Evolutionary conservation across 768 basidiomycete species (phyloP).

Genomic region (Strobilomyces dryophilus): DNA sequence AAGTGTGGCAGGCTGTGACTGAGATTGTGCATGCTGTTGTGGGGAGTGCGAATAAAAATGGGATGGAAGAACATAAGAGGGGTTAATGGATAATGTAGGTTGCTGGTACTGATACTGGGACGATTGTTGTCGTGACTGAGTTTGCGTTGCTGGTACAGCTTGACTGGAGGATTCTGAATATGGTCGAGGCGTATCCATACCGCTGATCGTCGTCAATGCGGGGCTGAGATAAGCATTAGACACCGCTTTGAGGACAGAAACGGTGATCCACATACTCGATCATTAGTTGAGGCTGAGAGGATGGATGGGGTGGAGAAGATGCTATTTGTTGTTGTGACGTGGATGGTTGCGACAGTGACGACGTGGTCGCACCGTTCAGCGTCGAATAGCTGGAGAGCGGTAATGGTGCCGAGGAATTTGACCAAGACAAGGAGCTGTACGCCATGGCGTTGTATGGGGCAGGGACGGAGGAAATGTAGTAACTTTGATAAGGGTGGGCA

Average conservation of each 20-base stretch:
- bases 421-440: slow-evolving; percentile 51
- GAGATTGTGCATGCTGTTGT: slow-evolving; percentile 27
- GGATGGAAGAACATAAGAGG: slow-evolving; percentile 35
- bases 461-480: slow-evolving; percentile 38
- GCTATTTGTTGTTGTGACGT: slow-evolving; percentile 30
- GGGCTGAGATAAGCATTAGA: slow-evolving; percentile 41
- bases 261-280: slow-evolving; percentile 55
- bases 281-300: slow-evolving; percentile 42
- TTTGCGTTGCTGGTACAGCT: slow-evolving; percentile 31
- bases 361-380: slow-evolving; percentile 68
- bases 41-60: slow-evolving; percentile 36
- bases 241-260: slow-evolving; percentile 1
- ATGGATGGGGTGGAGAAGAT: slow-evolving; percentile 23
- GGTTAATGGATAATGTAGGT: slow-evolving; percentile 41
- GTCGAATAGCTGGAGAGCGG: slow-evolving; percentile 76
- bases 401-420: slow-evolving; percentile 36
- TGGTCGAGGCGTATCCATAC: slow-evolving; percentile 41
- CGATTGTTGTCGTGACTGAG: slow-evolving; percentile 35
- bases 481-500: slow-evolving; percentile 38
- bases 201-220: slow-evolving; percentile 54
- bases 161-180: slow-evolving; percentile 43
- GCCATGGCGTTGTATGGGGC: slow-evolving; percentile 50
- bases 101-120: slow-evolving; percentile 38
- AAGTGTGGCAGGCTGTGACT: slow-evolving; percentile 53
- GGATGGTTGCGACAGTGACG: slow-evolving; percentile 32